Percentiles rank a stretch among this genome's conserved stretches.
These are phyloP conservation scores for Diaporthe longicolla DNA, from an alignment of 2,329 filamentous ascomycete genomes.

Conservation along the genomic window DNA sequence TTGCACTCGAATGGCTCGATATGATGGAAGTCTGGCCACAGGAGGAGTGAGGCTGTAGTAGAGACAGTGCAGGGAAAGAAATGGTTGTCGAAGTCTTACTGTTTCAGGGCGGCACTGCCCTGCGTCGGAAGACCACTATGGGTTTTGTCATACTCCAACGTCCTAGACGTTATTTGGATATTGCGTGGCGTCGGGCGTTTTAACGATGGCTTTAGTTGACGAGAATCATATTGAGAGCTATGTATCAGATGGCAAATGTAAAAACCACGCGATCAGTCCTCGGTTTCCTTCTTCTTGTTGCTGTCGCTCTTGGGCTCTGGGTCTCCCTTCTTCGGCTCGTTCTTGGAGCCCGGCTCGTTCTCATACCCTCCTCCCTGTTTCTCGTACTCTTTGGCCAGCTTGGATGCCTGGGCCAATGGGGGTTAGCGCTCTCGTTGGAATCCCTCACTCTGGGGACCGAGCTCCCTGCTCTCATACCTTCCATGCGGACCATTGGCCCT, in stretches of 20 bases:
- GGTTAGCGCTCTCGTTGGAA: constrained; percentile 20
- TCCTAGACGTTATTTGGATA: not conserved
- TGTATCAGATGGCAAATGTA: constrained; percentile 17
- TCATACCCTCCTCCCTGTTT: constrained; percentile 58
- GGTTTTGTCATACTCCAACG: not conserved
- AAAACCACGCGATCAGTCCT: constrained; percentile 39
- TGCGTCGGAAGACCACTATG: not conserved
- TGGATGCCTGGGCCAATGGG: constrained; percentile 48
- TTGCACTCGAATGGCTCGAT: constrained; percentile 94
- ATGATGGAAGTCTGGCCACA: constrained; percentile 56
- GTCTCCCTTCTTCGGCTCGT: constrained; percentile 46
- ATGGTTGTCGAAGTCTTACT: not conserved
- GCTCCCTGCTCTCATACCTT: constrained; percentile 48
- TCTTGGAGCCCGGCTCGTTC: constrained; percentile 58
- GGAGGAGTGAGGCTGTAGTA: constrained; percentile 44
- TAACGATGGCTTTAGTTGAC: not conserved
- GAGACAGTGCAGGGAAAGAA: not conserved
- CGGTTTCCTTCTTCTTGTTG: constrained; percentile 40
- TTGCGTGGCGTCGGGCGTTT: constrained; percentile 23
- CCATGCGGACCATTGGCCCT: constrained; percentile 57
- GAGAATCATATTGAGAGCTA: not conserved
- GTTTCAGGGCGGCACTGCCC: not conserved
- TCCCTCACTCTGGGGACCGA: not conserved
- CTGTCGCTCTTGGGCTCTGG: constrained; percentile 41
- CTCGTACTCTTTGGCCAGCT: constrained; percentile 59